These are phyloP conservation scores for Quercus tomentella DNA, from an alignment of 331 rosid species.

Conservation along the genomic window DNA sequence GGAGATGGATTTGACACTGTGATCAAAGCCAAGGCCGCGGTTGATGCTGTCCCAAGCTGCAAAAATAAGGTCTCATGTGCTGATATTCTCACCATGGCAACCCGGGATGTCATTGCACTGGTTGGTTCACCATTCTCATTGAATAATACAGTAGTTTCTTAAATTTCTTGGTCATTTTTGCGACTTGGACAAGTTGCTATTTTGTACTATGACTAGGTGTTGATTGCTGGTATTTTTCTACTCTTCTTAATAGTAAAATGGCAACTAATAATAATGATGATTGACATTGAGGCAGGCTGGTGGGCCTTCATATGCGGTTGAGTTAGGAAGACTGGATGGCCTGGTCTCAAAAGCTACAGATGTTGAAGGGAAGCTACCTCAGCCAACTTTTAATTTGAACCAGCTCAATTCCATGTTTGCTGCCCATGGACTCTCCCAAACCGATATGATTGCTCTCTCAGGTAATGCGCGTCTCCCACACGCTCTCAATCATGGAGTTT, in stretches of 20 bases:
- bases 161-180: neutral
- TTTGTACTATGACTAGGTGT: neutral
- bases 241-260: too few species aligned
- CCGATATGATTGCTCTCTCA: slow-evolving; percentile 92
- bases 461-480: slow-evolving; percentile 38
- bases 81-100: slow-evolving; percentile 88
- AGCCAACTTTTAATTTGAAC: slow-evolving; percentile 56
- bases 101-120: slow-evolving; percentile 75
- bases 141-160: neutral
- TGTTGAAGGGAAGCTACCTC: slow-evolving; percentile 73
- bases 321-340: slow-evolving; percentile 88
- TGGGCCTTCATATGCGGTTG: slow-evolving; percentile 79
- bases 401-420: slow-evolving; percentile 72
- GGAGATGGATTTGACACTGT: slow-evolving; percentile 95
- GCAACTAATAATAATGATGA: neutral
- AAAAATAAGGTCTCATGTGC: slow-evolving; percentile 87
- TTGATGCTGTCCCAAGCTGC: slow-evolving; percentile 70
- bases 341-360: slow-evolving; percentile 52
- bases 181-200: neutral
- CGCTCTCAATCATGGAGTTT: neutral
- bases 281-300: slow-evolving; percentile 53
- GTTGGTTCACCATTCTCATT: slow-evolving; percentile 21
- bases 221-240: neutral
- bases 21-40: slow-evolving; percentile 75
- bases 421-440: slow-evolving; percentile 53